Base-by-base conservation (phyloP, 2,329 filamentous ascomycete genomes). In the Diaporthe vexans region DNA sequence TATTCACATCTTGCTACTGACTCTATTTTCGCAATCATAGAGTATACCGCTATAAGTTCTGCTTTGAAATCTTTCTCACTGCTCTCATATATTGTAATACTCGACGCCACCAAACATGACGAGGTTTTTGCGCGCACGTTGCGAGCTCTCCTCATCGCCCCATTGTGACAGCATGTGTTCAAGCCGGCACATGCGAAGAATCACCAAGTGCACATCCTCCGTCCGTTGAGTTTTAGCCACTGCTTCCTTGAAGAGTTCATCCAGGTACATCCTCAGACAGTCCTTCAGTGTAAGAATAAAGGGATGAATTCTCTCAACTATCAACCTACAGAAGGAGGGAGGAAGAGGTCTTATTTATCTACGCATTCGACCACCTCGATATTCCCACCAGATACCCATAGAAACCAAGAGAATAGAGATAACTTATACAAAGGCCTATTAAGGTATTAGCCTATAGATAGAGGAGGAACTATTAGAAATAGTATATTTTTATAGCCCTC, bases 201-300 rank as follows among this genome's bases (percentile, higher is more conserved):
- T 29, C 21, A 54, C 63, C 48, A 24, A 26, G 15, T 13, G 11
- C 33, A 52, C 2, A 21, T 68, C 46, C 8, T 68, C 48, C 5
- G 15, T 26, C 2, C 33, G 5, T 26, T 54, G 46, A n/a, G 63
- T 15, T 52, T 9, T 40, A 13, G 1, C 29, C n/a, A 68, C 33
- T 24, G 63, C 63, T 21, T 68, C 63, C 24, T 54, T 54, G 15
- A 54, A n/a, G n/a, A 68, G 63, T n/a, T 40, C 48, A 40, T 68
- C 48, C 33, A 40, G 15, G 33, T 68, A 54, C 3, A 68, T 9
- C 21, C 40, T 24, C 7, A 68, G 29, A 40, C 63, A 68, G 29
- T 33, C 29, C 29, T 33, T 33, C 29, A n/a, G n/a, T n/a, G n/a
- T n/a, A n/a, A n/a, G n/a, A n/a, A n/a, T n/a, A n/a, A n/a, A n/a